Evolutionary conservation across 2,329 filamentous ascomycete genomes (phyloP), one percentile per base, ranked within the genome.

Genomic region (Stachybotrys chlorohalonatus): DNA sequence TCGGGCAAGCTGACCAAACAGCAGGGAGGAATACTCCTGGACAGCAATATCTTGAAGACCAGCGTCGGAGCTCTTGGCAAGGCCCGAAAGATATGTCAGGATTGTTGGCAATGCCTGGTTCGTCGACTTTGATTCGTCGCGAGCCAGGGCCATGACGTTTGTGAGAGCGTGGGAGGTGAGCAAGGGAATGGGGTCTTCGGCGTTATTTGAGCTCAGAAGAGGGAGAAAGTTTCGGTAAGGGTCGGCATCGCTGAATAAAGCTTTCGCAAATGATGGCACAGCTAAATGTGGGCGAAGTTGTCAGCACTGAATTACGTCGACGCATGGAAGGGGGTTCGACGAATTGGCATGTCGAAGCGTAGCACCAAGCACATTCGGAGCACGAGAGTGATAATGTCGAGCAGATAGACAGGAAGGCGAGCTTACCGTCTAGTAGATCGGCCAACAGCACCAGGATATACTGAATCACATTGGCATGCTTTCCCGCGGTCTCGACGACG

Each of bases 41-140:
- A 97, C 91, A 31, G 91, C 93, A 66, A 97, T 96, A 67, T 99
- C 94, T 72, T 99, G 94, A 55, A 95, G 80, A 46, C 90, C 90
- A 54, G 89, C 87, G 72, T 99, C 94, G 47, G 88, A 82, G 67
- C 86, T 90, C 76, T 91, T 91, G 56, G 89, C 85, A 54, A 97
- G 78, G 53, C 85, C 84, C 7, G 91, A 89, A 32, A 97, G 83
- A 71, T 96, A 97, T 65, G 82, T 86, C 71, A 94, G 89, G 52
- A 97, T 80, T 64, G 90, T 79, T 16, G 90, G 88, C 49, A 97
- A 81, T 17, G 91, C 89, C 59, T 88, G 82, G 57, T 89, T 80
- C 54, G 91, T 88, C 54, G 89, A 82, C 52, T 70, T 59, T 13
- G 81, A 81, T 60, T 81, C 80, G 66, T 85, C 81, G 57, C 85